A percentile compares a stretch with the other conserved stretches of the same genome.
Evolutionary conservation across 1,284 basidiomycete genomes (phyloP).

Genomic region (Neonothopanus nambi): DNA sequence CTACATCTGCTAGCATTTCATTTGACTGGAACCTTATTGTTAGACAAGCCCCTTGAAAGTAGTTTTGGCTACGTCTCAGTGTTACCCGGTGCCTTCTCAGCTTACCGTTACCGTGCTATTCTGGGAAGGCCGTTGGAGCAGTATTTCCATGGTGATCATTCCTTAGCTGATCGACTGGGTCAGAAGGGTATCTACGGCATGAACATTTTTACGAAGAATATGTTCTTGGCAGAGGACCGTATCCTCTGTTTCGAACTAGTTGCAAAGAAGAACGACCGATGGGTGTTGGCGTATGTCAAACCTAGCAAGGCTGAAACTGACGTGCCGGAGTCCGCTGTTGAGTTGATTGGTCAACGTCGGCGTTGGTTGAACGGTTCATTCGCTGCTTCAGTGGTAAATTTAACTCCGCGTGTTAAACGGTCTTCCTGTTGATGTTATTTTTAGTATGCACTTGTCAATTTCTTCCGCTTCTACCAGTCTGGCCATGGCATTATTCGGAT

Average conservation of each 20-base stretch:
- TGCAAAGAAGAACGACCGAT: constrained; percentile 83
- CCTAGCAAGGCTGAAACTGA: constrained; percentile 95
- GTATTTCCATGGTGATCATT: constrained; percentile 99
- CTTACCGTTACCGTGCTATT: constrained; percentile 91
- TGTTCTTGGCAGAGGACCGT: constrained; percentile 94
- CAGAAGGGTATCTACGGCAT: constrained; percentile 95
- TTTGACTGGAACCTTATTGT: neutral
- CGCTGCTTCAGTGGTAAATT: constrained; percentile 86
- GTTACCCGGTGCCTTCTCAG: constrained; percentile 95
- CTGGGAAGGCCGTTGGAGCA: constrained; percentile 92
- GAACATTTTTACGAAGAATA: constrained; percentile 98
- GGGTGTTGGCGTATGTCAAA: constrained; percentile 94
- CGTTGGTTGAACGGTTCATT: constrained; percentile 98
- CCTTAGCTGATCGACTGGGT: constrained; percentile 88
- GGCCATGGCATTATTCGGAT: constrained; percentile 84
- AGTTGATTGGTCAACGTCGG: constrained; percentile 93
- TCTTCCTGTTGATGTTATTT: neutral
- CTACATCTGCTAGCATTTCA: constrained; percentile 9
- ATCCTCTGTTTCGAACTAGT: constrained; percentile 97
- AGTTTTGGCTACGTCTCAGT: constrained; percentile 96
- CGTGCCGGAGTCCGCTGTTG: constrained; percentile 87
- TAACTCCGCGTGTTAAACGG: neutral
- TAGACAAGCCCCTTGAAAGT: constrained; percentile 92
- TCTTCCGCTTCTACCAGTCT: constrained; percentile 88
- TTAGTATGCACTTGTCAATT: constrained; percentile 92